Evolutionary conservation across 2,329 filamentous ascomycete species (phyloP), one percentile per base, ranked within the genome.

Genomic region (Tolypocladium ophioglossoides): DNA sequence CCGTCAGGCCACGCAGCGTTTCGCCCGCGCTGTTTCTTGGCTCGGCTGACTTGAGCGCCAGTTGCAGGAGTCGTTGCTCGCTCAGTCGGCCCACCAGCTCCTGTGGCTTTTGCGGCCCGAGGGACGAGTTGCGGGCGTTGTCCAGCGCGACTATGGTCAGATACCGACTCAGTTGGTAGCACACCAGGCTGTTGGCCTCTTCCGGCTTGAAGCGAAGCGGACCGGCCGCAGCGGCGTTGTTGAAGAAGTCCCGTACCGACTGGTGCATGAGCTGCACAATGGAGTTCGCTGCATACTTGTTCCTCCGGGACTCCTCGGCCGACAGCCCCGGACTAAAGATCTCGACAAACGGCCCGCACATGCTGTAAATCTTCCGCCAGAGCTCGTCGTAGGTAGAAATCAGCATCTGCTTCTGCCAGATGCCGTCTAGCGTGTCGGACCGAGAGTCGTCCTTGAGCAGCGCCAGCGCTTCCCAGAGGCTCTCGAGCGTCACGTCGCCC

Each of bases 251-350:
- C 3, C 51, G 54, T 3, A 56, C 48, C 14, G 54, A 56, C 30
- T 53, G 51, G 24, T 56, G 54, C 54, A 56, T 56, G 11, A 56
- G 39, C 52, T 56, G 51, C 4, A 56, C 51, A 14, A 56, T 22
- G 34, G 51, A 49, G 30, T 14, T 9, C 2, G 47, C 47, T 14
- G 24, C 34, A 16, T 48, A 53, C 24, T 49, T 22, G 34, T 50
- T 38, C n/a, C 30, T 24, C 4, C 44, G 44, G 30, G 52, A 53
- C 44, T 47, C 44, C 22, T 32, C 44, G 12, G 27, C 50, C 20
- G 50, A 52, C 30, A 46, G 24, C 4, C 39, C 50, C 7, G 50
- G 50, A 22, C 41, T 38, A 35, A 48, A 48, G 20, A 50, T 18
- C 32, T 52, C 24, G 34, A 50, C n/a, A 44, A 55, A 49, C 20